Conservation (phyloP, 306 rosid species). For the Lagenaria siceraria region DNA sequence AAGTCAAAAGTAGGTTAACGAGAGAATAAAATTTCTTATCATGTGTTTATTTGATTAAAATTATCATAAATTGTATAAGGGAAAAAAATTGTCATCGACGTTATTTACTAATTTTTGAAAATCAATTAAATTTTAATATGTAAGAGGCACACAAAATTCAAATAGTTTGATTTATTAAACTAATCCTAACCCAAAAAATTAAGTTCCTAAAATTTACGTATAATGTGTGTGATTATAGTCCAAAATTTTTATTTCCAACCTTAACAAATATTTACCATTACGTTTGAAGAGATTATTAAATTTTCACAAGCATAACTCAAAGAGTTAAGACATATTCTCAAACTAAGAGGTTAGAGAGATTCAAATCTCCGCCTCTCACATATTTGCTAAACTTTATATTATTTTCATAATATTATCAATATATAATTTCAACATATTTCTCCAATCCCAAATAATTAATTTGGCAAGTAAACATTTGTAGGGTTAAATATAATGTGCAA, state of each 20-base stretch:
- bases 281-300: background rate
- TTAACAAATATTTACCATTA: background rate
- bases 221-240: background rate
- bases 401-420: background rate
- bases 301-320: too few species aligned
- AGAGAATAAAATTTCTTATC: too few species aligned
- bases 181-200: background rate
- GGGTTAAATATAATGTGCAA: background rate
- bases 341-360: too few species aligned
- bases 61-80: too few species aligned
- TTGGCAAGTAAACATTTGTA: background rate
- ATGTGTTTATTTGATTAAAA: too few species aligned
- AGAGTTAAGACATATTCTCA: too few species aligned
- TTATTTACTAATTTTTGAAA: background rate
- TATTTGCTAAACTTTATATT: too few species aligned
- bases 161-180: background rate
- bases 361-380: too few species aligned
- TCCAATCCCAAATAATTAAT: background rate
- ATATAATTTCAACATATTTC: background rate
- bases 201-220: background rate
- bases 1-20: background rate
- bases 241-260: background rate
- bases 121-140: background rate
- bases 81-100: too few species aligned
- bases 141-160: background rate